A percentile compares a stretch with the other conserved stretches of the same genome.
phyloP scores from a whole-genome alignment of 2,329 filamentous ascomycete species.

The Coniella lustricola region DNA sequence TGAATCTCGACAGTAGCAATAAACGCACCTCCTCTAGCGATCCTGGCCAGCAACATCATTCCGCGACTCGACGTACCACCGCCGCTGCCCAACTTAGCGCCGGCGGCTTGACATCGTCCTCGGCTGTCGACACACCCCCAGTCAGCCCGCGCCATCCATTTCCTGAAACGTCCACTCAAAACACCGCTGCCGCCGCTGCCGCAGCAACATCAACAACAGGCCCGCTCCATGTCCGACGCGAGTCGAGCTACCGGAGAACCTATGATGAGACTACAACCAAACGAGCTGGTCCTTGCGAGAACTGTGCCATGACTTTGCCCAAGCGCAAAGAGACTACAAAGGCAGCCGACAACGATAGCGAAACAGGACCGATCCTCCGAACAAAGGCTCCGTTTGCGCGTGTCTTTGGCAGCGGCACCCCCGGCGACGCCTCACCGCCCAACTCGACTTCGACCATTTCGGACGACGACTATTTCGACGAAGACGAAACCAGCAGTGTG shows the following conservation, averaged over 20 bases:
- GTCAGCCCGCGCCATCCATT: conserved; percentile 41
- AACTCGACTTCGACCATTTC: conserved; percentile 45
- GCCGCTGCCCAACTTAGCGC: background rate
- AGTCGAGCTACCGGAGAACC: conserved; percentile 54
- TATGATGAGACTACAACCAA: conserved; percentile 61
- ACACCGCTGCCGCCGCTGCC: conserved; percentile 5
- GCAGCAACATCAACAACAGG: conserved; percentile 22
- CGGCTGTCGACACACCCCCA: conserved; percentile 50
- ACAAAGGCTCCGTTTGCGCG: conserved; percentile 55
- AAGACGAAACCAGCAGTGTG: conserved; percentile 14
- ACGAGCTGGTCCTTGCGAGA: conserved; percentile 58
- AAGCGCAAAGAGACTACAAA: conserved; percentile 31
- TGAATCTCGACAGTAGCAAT: conserved; percentile 31
- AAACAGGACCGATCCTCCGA: conserved; percentile 48
- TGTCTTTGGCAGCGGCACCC: conserved; percentile 38
- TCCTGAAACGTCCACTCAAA: no score
- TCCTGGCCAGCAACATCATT: conserved; percentile 36
- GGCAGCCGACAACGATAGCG: conserved; percentile 24
- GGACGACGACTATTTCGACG: conserved; percentile 40
- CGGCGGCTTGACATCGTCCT: conserved; percentile 22
- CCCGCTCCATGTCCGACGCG: conserved; percentile 37
- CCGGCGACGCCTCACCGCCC: conserved; percentile 41
- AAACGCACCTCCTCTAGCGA: conserved; percentile 37
- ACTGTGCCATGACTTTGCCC: conserved; percentile 61
- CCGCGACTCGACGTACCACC: conserved; percentile 32